These are phyloP conservation scores for Marchantia paleacea DNA, from an alignment of 225 moss, liverwort and hornwort species.

Conservation along the genomic window DNA sequence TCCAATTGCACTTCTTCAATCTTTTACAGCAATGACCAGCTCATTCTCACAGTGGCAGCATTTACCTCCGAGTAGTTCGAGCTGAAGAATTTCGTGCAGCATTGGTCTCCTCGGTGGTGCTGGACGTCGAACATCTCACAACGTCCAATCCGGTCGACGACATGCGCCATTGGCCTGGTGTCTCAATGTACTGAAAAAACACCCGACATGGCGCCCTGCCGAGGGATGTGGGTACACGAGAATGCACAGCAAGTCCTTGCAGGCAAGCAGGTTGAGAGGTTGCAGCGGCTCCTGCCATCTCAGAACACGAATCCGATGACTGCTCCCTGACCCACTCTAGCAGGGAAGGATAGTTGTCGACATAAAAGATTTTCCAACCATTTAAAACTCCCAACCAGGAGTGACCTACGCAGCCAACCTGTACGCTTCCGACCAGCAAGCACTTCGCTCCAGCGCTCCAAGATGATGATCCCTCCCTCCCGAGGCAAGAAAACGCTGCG, in stretches of 20 bases:
- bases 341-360: constrained; percentile 17
- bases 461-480: neutral
- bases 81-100: constrained; percentile 28
- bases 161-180: constrained; percentile 19
- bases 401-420: constrained; percentile 8
- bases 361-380: constrained; percentile 25
- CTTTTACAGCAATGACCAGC: neutral
- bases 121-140: constrained; percentile 41
- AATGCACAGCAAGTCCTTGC: constrained; percentile 27
- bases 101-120: constrained; percentile 38
- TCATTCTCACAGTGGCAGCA: neutral
- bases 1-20: neutral
- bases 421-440: neutral
- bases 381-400: neutral
- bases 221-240: constrained; percentile 5
- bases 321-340: constrained; percentile 18
- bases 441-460: neutral
- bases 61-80: constrained; percentile 32
- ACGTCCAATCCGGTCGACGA: constrained; percentile 21
- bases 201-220: constrained; percentile 29
- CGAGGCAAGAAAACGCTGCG: neutral
- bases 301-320: constrained; percentile 21
- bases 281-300: constrained; percentile 66
- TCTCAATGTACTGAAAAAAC: constrained; percentile 20
- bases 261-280: constrained; percentile 47